Evolutionary conservation across 176 grass and related monocot species (phyloP), one percentile per base, ranked within the genome.

Genomic region (Aegilops bicornis): DNA sequence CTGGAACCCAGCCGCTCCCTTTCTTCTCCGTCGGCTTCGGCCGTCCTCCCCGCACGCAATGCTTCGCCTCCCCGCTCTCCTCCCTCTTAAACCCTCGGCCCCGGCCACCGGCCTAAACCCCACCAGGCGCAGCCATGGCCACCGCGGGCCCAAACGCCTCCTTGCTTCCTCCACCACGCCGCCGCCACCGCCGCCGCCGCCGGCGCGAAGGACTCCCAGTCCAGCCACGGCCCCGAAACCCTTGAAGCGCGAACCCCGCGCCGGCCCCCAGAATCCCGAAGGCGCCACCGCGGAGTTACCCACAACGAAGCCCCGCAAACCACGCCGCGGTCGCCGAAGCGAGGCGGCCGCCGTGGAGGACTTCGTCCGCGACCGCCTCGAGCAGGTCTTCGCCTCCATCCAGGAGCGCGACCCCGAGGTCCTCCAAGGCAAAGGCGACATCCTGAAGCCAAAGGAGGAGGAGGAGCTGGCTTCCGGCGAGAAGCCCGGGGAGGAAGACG

Each of bases 331-430:
- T 12, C 88, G 89, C 37, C 87, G 88, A 11, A 70, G 94, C 72
- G 91, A 96, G 79, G 77, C 83, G 16, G 84, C 63, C 69, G 88
- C 91, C 4, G 92, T 93, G 86, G 90, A 99, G 90, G 89, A 99
- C 79, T 92, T 91, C 71, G 92, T 99, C 33, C 83, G 88, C 43
- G 81, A 81, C 75, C 94, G 92, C 76, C 85, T 99, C 3, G 88
- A 96, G 86, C 64, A 89, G 82, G 93, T 91, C 19, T 92, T 99
- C 87, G 84, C 94, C 77, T 86, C 92, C 54, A 93, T 99, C 70
- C 79, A 77, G 81, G 87, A 89, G 81, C 79, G 91, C 71, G 76
- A 86, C 90, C 80, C 90, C 2, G 94, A 80, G 36, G 73, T 93
- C 12, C 84, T 89, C 4, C 83, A 93, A 29, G 80, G 91, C n/a